Evolutionary conservation across 805 yeast genomes (phyloP).

Genomic region (Kodamaea kaohsiungensis): DNA sequence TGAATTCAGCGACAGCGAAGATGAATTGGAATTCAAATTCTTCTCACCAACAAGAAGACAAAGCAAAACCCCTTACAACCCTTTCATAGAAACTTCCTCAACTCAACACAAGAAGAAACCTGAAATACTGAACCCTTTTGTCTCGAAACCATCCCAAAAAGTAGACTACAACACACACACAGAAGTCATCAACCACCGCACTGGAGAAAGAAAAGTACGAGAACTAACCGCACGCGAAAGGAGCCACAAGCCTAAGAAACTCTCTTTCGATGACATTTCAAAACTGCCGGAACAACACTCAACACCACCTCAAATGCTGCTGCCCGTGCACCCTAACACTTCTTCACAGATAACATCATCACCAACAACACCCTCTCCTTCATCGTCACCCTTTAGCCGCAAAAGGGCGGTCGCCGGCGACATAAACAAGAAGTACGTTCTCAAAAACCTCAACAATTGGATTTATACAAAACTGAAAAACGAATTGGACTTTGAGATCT

Average conservation of each 20-base stretch:
- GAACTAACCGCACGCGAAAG: constrained; percentile 31
- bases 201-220: constrained; percentile 37
- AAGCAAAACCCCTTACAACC: constrained; percentile 1
- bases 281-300: background rate
- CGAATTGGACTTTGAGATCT: constrained; percentile 14
- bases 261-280: constrained; percentile 25
- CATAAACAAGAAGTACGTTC: constrained; percentile 12
- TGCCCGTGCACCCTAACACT: constrained; percentile 2
- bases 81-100: background rate
- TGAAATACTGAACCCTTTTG: constrained; percentile 8
- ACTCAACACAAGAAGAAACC: constrained; percentile 2
- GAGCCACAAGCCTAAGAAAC: constrained; percentile 39
- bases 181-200: constrained; percentile 42
- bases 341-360: constrained; percentile 2
- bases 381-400: constrained; percentile 7
- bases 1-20: constrained; percentile 8
- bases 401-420: constrained; percentile 8
- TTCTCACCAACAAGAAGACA: constrained; percentile 1
- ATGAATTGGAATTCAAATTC: constrained; percentile 7
- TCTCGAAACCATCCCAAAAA: background rate
- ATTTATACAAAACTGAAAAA: constrained; percentile 13
- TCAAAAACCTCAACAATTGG: constrained; percentile 12
- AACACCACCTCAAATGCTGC: constrained; percentile 2
- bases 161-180: constrained; percentile 36
- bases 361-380: constrained; percentile 8